A percentile compares a stretch with the other conserved stretches of the same genome.
Evolutionary conservation across 768 basidiomycete genomes (phyloP).

Genomic region (Xerocomellus chrysenteron): DNA sequence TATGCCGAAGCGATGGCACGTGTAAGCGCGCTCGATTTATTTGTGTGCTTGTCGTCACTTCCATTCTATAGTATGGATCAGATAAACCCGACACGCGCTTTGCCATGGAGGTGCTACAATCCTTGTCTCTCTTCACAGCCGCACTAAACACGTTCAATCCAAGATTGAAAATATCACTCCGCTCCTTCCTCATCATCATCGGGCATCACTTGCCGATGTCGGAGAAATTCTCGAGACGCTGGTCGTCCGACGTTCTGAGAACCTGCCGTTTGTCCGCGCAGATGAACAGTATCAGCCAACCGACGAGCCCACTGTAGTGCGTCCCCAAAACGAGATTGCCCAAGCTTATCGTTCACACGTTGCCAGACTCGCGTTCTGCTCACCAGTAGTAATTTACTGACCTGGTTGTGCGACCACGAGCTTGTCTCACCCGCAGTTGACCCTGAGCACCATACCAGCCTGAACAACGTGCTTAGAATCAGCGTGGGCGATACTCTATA

Average conservation of each 20-base stretch:
- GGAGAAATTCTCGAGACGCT: conserved; percentile 35
- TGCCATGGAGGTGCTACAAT: conserved; percentile 69
- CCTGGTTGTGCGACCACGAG: conserved; percentile 47
- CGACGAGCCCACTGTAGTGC: conserved; percentile 28
- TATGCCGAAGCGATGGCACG: conserved; percentile 89
- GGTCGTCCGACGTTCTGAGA: conserved; percentile 31
- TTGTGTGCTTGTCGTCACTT: conserved; percentile 11
- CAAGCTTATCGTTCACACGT: conserved; percentile 7
- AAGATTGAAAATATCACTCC: conserved; percentile 37
- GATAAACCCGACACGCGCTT: conserved; percentile 95
- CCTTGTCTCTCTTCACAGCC: not conserved
- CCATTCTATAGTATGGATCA: conserved; percentile 70
- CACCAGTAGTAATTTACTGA: conserved; percentile 42
- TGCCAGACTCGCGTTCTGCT: conserved; percentile 50
- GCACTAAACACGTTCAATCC: conserved; percentile 12
- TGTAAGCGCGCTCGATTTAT: conserved; percentile 43
- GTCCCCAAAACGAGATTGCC: conserved; percentile 6
- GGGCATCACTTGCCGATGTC: conserved; percentile 21
- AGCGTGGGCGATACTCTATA: conserved; percentile 55
- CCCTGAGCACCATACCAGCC: conserved; percentile 28
- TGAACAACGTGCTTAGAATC: conserved; percentile 46
- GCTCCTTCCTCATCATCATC: conserved; percentile 28
- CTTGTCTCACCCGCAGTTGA: conserved; percentile 23
- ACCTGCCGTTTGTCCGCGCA: conserved; percentile 29
- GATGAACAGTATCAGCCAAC: conserved; percentile 13